phyloP scores from a whole-genome alignment of 2,329 filamentous ascomycete genomes.

The Xylaria sp. region DNA sequence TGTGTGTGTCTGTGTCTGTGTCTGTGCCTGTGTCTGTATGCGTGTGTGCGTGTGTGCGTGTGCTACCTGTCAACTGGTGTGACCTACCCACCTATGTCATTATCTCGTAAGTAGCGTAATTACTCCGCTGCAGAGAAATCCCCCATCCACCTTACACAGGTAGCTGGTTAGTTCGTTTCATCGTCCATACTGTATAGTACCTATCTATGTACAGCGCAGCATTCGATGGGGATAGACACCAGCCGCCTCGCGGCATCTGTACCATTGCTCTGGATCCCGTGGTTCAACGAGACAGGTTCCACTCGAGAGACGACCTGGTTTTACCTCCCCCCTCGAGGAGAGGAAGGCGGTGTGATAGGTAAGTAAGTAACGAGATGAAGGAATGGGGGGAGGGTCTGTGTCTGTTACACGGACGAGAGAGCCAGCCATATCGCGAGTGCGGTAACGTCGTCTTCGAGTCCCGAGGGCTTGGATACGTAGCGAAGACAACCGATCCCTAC shows the following conservation, averaged over 20 bases:
- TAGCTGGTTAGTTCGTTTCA: background rate
- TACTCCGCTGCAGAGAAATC: background rate
- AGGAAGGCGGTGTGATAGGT: conserved; percentile 5
- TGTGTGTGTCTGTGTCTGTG: background rate
- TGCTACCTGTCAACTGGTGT: background rate
- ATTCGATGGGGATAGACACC: background rate
- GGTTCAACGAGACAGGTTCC: background rate
- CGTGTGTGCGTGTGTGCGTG: background rate
- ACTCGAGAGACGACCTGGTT: background rate
- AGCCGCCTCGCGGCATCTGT: background rate
- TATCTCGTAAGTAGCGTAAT: conserved; percentile 6
- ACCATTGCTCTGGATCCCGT: background rate
- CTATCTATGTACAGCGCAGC: background rate
- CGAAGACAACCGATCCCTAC: background rate
- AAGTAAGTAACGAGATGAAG: background rate
- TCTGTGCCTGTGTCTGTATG: too few species aligned
- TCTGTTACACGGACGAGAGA: background rate
- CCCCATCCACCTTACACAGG: too few species aligned
- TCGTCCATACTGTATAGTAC: background rate
- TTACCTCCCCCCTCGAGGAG: too few species aligned
- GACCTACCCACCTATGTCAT: conserved; percentile 14
- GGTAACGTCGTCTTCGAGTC: conserved; percentile 2
- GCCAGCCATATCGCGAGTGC: background rate
- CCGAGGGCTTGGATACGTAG: conserved; percentile 1
- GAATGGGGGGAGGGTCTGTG: too few species aligned